These are phyloP conservation scores for Pythium utonaiense DNA, from an alignment of 352 stramenopile genomes.

Conservation along the genomic window DNA sequence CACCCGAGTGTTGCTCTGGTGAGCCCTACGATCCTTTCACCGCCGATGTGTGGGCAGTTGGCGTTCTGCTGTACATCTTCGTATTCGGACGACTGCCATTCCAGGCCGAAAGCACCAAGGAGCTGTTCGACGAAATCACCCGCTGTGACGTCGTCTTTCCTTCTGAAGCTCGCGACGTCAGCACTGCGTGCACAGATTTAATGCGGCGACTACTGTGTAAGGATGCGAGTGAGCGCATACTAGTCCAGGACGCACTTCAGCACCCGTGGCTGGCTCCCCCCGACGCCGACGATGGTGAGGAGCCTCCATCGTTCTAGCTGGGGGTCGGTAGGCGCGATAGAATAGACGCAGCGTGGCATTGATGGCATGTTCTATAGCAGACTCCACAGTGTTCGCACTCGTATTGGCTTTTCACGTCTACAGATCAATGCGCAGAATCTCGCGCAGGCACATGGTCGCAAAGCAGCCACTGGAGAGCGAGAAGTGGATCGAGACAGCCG, in stretches of 20 bases:
- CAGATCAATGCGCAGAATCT: conserved; percentile 55
- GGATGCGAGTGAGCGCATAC: conserved; percentile 47
- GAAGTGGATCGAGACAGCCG: conserved; percentile 41
- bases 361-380: too few relatives aligned
- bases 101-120: conserved; percentile 54
- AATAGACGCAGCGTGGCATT: neutral
- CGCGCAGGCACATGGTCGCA: conserved; percentile 76
- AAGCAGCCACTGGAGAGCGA: conserved; percentile 62
- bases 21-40: conserved; percentile 81
- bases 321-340: neutral
- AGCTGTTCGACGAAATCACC: conserved; percentile 80
- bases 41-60: conserved; percentile 85
- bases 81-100: conserved; percentile 83
- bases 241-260: conserved; percentile 39
- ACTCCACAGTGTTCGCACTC: too few relatives aligned
- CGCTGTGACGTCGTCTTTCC: conserved; percentile 39
- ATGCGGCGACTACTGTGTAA: conserved; percentile 50
- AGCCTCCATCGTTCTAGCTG: conserved; percentile 69
- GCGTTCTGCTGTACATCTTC: conserved; percentile 85
- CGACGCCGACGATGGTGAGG: conserved; percentile 36
- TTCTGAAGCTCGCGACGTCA: conserved; percentile 17
- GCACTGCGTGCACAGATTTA: conserved; percentile 37
- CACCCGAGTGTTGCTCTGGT: conserved; percentile 84
- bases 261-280: conserved; percentile 58
- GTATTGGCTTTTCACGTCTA: conserved; percentile 13